Conservation (phyloP, 805 yeast species). For the Monosporozyma servazzii region DNA sequence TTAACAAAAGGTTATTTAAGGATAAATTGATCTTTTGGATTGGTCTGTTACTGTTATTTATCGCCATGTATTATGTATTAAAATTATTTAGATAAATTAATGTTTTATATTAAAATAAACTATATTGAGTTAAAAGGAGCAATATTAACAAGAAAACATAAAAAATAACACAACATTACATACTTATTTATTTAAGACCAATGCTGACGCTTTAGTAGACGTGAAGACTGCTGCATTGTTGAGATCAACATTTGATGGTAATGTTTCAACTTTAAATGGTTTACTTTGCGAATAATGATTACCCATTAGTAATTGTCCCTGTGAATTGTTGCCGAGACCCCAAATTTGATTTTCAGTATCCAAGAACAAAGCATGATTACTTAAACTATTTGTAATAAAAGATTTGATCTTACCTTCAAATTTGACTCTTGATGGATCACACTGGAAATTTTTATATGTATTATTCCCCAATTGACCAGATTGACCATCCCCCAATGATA, state of each 20-base stretch:
- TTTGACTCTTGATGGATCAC: slow-evolving; percentile 51
- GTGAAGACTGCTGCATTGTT: not conserved
- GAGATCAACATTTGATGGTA: not conserved
- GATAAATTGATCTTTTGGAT: slow-evolving; percentile 84
- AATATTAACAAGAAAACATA: not conserved
- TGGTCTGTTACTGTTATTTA: slow-evolving; percentile 52
- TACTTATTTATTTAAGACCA: not conserved
- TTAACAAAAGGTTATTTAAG: slow-evolving; percentile 73
- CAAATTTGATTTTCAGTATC: slow-evolving; percentile 56
- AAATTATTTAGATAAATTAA: slow-evolving; percentile 45
- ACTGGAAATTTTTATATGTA: slow-evolving; percentile 62
- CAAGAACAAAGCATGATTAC: slow-evolving; percentile 50
- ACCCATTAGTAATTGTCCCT: slow-evolving; percentile 81
- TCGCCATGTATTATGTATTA: slow-evolving; percentile 56
- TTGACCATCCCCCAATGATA: slow-evolving; percentile 76
- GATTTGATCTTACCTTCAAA: slow-evolving; percentile 41
- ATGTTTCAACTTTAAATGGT: not conserved
- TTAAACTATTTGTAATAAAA: slow-evolving; percentile 45
- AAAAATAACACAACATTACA: not conserved
- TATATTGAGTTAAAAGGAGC: not conserved
- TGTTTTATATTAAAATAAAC: not conserved
- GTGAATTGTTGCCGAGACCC: slow-evolving; percentile 78
- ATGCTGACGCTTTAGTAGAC: not conserved
- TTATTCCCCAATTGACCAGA: slow-evolving; percentile 83
- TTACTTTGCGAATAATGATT: not conserved